phyloP scores from a whole-genome alignment of 2,329 filamentous ascomycete genomes.

The Plectosphaerella sp. region DNA sequence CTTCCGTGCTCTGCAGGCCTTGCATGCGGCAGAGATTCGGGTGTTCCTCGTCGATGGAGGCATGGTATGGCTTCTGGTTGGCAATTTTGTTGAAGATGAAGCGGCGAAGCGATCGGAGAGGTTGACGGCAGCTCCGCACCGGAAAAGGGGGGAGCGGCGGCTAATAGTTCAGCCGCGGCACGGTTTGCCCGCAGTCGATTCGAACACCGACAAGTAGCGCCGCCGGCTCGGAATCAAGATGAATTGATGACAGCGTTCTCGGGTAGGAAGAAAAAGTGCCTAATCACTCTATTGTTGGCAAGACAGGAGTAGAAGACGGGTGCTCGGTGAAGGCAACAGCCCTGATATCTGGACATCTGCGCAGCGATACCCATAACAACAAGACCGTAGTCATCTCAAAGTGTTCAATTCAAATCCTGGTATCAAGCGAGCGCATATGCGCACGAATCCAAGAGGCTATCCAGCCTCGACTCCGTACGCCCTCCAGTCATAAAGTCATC shows the following conservation, averaged over 20 bases:
- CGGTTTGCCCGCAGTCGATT: background rate
- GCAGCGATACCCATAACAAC: conserved; percentile 7
- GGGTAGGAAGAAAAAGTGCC: too few relatives aligned
- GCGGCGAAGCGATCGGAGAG: background rate
- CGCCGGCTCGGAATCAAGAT: too few relatives aligned
- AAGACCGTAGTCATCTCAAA: conserved; percentile 12
- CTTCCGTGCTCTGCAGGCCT: conserved; percentile 8
- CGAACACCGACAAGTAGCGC: too few relatives aligned
- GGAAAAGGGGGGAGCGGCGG: background rate
- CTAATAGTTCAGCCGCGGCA: background rate
- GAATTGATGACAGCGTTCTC: too few relatives aligned
- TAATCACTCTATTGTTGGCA: too few relatives aligned
- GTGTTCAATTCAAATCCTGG: background rate
- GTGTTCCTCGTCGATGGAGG: background rate
- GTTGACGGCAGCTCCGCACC: background rate
- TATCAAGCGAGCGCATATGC: background rate
- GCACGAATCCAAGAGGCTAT: background rate
- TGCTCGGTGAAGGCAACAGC: too few relatives aligned
- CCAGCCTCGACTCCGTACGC: background rate
- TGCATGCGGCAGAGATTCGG: conserved; percentile 7
- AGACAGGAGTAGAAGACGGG: too few relatives aligned
- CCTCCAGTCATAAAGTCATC: background rate
- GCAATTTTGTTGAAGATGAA: conserved; percentile 1
- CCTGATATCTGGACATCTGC: too few relatives aligned
- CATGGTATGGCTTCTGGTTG: background rate